These are phyloP conservation scores for Phytophthora fragariaefolia DNA, from an alignment of 352 stramenopile genomes.

Conservation along the genomic window DNA sequence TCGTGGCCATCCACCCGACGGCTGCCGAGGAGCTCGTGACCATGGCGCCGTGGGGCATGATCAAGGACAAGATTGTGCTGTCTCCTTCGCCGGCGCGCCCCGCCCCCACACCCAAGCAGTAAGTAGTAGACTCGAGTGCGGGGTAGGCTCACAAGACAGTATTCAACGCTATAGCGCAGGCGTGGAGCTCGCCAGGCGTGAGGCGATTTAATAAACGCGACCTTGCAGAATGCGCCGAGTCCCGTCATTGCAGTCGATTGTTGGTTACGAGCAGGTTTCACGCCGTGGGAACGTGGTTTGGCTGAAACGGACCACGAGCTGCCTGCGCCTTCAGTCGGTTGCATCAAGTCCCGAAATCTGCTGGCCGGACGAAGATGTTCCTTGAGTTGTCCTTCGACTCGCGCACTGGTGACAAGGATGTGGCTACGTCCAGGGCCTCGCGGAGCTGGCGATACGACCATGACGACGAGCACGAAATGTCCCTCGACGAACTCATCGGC, in stretches of 20 bases:
- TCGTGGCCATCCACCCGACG: constrained; percentile 97
- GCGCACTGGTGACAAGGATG: constrained; percentile 7
- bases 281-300: too few relatives aligned
- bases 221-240: too few relatives aligned
- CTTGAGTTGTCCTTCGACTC: constrained; percentile 44
- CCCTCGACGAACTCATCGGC: constrained; percentile 58
- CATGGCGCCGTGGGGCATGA: constrained; percentile 89
- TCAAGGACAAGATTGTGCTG: constrained; percentile 78
- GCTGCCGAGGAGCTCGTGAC: constrained; percentile 97
- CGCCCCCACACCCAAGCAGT: constrained; percentile 40
- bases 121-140: too few relatives aligned
- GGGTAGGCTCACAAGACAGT: not conserved
- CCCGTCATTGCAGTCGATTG: too few relatives aligned
- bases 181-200: not conserved
- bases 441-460: constrained; percentile 9
- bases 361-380: too few relatives aligned
- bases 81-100: constrained; percentile 48
- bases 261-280: too few relatives aligned
- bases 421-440: constrained; percentile 2
- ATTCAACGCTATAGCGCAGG: not conserved
- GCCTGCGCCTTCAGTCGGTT: too few relatives aligned
- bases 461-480: constrained; percentile 30
- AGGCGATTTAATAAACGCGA: not conserved
- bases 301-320: too few relatives aligned
- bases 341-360: too few relatives aligned